phyloP scores from a whole-genome alignment of 2,329 filamentous ascomycete genomes.

The Aspergillus aculeatinus region DNA sequence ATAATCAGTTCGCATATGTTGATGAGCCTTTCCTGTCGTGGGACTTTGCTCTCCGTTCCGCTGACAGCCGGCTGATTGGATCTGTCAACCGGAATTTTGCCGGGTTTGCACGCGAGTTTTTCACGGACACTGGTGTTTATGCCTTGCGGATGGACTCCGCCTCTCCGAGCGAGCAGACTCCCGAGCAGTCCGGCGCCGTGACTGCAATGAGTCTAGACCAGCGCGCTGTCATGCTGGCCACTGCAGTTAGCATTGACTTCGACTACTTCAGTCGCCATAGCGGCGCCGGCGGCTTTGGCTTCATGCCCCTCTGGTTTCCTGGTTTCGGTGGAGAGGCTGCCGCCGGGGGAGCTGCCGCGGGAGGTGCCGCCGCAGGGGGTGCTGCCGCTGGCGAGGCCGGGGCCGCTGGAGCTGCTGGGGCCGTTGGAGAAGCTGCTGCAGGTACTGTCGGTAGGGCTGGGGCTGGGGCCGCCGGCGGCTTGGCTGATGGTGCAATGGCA shows the following conservation, averaged over 20 bases:
- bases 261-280: conserved; percentile 67
- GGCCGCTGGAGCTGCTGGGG: conserved; percentile 27
- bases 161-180: conserved; percentile 37
- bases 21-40: conserved; percentile 64
- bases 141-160: conserved; percentile 64
- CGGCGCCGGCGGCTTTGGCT: conserved; percentile 45
- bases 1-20: conserved; percentile 61
- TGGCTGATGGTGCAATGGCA: conserved; percentile 41
- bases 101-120: conserved; percentile 63
- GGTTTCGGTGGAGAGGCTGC: conserved; percentile 43
- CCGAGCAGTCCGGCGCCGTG: conserved; percentile 21
- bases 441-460: conserved; percentile 40
- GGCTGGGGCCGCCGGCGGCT: conserved; percentile 44
- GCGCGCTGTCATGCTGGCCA: conserved; percentile 65
- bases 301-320: conserved; percentile 56
- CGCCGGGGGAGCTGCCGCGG: conserved; percentile 40
- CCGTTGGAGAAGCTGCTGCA: conserved; percentile 38
- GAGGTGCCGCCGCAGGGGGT: conserved; percentile 39
- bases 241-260: conserved; percentile 64
- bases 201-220: conserved; percentile 65
- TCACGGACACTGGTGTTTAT: conserved; percentile 66
- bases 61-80: conserved; percentile 54
- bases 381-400: conserved; percentile 39
- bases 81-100: conserved; percentile 64
- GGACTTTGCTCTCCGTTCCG: conserved; percentile 61